A percentile compares a stretch with the other conserved stretches of the same genome.
phyloP scores from a whole-genome alignment of 768 basidiomycete species.

The Leccinellum luteum region DNA sequence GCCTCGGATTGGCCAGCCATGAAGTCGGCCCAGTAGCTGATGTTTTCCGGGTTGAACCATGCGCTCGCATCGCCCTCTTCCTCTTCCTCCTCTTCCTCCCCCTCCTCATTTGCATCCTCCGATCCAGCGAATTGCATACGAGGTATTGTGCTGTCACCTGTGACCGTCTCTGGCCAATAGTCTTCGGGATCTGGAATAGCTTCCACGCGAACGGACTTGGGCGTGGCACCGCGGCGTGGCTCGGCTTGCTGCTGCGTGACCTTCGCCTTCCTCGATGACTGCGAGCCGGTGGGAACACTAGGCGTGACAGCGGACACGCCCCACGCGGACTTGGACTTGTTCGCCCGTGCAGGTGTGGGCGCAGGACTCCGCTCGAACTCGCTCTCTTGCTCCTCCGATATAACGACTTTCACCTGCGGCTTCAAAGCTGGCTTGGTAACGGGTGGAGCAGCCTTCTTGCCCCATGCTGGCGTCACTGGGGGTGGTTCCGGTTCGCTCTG shows the following conservation, averaged over 20 bases:
- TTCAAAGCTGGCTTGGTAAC: background rate
- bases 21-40: slow-evolving; percentile 30
- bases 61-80: slow-evolving; percentile 19
- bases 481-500: slow-evolving; percentile 15
- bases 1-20: slow-evolving; percentile 17
- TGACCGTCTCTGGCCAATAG: background rate
- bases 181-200: slow-evolving; percentile 15
- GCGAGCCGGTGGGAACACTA: background rate
- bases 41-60: slow-evolving; percentile 26
- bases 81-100: slow-evolving; percentile 22
- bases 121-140: slow-evolving; percentile 3
- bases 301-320: slow-evolving; percentile 2
- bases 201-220: slow-evolving; percentile 15
- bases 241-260: slow-evolving; percentile 8
- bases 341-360: slow-evolving; percentile 5
- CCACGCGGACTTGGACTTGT: slow-evolving; percentile 20
- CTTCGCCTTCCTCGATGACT: slow-evolving; percentile 18
- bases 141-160: slow-evolving; percentile 1
- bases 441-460: slow-evolving; percentile 10
- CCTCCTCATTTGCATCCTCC: slow-evolving; percentile 12
- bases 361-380: slow-evolving; percentile 5
- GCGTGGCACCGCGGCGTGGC: slow-evolving; percentile 6
- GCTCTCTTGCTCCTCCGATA: slow-evolving; percentile 22
- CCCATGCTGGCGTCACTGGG: slow-evolving; percentile 7
- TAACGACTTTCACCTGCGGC: slow-evolving; percentile 18